Evolutionary conservation across 1,284 basidiomycete species (phyloP).

Genomic region (Trametes pubescens): DNA sequence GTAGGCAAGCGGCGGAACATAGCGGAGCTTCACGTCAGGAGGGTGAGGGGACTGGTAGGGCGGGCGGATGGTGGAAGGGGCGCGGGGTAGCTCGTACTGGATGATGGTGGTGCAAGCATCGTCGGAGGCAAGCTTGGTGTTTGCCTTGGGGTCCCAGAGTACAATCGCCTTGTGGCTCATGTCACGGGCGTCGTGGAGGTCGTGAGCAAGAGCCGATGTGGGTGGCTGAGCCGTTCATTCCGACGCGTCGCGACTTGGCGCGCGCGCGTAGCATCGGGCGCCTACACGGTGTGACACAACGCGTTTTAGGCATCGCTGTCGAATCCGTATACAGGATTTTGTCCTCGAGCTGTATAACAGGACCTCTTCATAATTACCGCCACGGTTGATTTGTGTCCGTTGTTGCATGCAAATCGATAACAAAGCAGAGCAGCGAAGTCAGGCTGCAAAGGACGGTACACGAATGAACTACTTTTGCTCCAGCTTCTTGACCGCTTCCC

Average conservation of each 20-base stretch:
- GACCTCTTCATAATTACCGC: no score
- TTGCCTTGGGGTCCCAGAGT: conserved; percentile 37
- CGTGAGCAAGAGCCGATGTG: not conserved
- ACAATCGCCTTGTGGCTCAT: conserved; percentile 38
- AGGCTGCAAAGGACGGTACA: not conserved
- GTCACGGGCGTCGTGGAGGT: not conserved
- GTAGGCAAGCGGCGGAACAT: conserved; percentile 50
- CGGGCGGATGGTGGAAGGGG: conserved; percentile 33
- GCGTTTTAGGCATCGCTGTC: not conserved
- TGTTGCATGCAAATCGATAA: no score
- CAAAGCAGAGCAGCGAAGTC: not conserved
- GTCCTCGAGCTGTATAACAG: no score
- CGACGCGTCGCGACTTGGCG: conserved; percentile 9
- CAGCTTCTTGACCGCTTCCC: conserved; percentile 38
- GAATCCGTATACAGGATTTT: no score
- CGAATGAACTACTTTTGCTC: conserved; percentile 19
- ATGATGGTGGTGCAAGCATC: conserved; percentile 48
- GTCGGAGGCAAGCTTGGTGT: conserved; percentile 39
- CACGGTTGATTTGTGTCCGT: no score
- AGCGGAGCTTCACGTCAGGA: conserved; percentile 23
- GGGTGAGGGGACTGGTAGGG: conserved; percentile 36
- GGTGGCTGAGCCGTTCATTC: not conserved
- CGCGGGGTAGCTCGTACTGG: conserved; percentile 41
- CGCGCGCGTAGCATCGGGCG: conserved; percentile 4
- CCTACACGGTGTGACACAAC: conserved; percentile 20